These are phyloP conservation scores for Toxoplasma gondii DNA, from an alignment of 169 alveolate species.

Conservation along the genomic window DNA sequence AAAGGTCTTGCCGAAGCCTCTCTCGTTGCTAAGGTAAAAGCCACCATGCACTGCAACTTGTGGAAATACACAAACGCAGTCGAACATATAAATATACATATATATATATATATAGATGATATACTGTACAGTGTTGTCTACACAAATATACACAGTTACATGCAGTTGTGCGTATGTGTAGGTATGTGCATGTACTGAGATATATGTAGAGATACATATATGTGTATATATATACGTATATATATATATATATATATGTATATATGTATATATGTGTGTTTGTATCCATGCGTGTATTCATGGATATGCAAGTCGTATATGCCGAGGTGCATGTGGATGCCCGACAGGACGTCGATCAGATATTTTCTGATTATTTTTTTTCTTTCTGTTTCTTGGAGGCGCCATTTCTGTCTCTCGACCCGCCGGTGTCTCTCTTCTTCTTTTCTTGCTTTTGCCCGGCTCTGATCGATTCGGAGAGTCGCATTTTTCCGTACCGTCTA, in stretches of 20 bases:
- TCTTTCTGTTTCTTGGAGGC: too few species aligned
- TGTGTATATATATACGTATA: background rate
- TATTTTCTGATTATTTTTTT: too few species aligned
- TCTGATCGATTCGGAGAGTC: too few species aligned
- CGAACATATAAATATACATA: background rate
- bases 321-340: too few species aligned
- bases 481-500: too few species aligned
- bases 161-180: background rate
- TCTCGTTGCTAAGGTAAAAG: slow-evolving; percentile 91
- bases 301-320: too few species aligned
- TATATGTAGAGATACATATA: background rate
- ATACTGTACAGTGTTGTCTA: background rate
- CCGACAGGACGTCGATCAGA: too few species aligned
- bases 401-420: background rate
- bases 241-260: too few species aligned
- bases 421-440: background rate
- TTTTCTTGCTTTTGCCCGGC: background rate
- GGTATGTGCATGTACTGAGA: background rate
- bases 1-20: slow-evolving; percentile 89
- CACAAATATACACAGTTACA: background rate
- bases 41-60: background rate
- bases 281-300: background rate
- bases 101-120: background rate
- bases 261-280: too few species aligned
- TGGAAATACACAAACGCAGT: background rate